Evolutionary conservation across 768 basidiomycete genomes (phyloP).

Genomic region (Grammothele lineata): DNA sequence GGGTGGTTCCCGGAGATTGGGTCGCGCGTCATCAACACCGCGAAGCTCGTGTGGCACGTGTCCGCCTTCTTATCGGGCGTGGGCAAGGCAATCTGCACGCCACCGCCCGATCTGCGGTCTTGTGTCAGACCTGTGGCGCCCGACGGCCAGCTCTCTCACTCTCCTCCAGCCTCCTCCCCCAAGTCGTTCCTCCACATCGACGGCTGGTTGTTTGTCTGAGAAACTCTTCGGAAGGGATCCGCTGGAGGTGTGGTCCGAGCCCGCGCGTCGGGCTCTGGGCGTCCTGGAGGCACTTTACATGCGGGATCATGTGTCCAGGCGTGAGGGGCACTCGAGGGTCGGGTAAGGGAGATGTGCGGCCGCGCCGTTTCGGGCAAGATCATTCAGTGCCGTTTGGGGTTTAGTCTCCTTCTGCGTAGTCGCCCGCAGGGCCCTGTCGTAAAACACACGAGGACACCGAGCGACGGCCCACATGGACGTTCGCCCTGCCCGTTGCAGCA

Average conservation of each 20-base stretch:
- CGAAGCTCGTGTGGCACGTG: slow-evolving; percentile 13
- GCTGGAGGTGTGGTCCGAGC: slow-evolving; percentile 4
- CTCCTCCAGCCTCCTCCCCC: slow-evolving; percentile 3
- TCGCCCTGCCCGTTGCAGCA: neutral
- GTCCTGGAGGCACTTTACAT: slow-evolving; percentile 7
- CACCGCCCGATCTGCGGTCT: slow-evolving; percentile 11
- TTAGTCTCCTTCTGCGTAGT: slow-evolving; percentile 11
- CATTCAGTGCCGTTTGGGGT: slow-evolving; percentile 7
- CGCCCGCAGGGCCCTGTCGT: slow-evolving; percentile 3
- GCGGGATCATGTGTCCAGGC: slow-evolving; percentile 13
- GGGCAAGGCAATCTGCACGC: slow-evolving; percentile 17
- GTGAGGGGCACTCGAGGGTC: slow-evolving; percentile 2
- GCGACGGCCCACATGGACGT: neutral
- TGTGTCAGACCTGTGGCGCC: neutral
- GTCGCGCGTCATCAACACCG: slow-evolving; percentile 7
- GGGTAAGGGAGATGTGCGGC: neutral
- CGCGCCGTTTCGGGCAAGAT: slow-evolving; percentile 3
- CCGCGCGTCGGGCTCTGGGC: slow-evolving; percentile 3
- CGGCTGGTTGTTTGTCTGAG: no score
- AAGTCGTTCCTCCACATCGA: no score
- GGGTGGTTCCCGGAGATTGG: slow-evolving; percentile 3
- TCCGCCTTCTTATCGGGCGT: slow-evolving; percentile 15
- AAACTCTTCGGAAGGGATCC: no score
- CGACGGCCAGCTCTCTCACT: neutral
- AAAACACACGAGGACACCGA: slow-evolving; percentile 6